Evolutionary conservation across 768 basidiomycete species (phyloP), one percentile per base, ranked within the genome.

Genomic region (Phaffia tasmanica): DNA sequence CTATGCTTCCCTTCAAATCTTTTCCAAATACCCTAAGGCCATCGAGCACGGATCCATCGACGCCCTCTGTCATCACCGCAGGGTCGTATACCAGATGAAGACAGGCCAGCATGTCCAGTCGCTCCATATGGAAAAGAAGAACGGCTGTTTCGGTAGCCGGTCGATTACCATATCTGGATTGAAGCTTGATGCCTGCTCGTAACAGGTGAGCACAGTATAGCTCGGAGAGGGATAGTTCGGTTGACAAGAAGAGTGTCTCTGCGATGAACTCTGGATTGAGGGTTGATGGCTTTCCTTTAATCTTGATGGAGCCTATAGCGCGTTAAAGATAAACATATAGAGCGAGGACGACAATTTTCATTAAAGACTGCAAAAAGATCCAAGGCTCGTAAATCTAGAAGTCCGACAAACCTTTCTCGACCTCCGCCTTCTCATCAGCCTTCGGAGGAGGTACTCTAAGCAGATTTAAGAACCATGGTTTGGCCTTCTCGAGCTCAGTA

Each of bases 181-280:
- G 64, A n/a, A 48, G 54, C 0, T 62, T 35, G 23, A 69, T 63
- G 18, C 62, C 67, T 21, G 67, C 29, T 23, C 63, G 47, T 30
- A 74, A 70, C 23, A 74, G 66, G 3, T 70, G 68, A 4, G 89
- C 87, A 60, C 85, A 77, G 75, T 87, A 84, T 71, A 85, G 83
- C 77, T 94, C 91, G 16, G 91, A 93, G 70, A 84, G 84, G 72
- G 83, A 81, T 62, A 95, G 84, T 63, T 88, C 83, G 73, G 87
- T 84, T 0, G 91, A 83, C 64, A 93, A 82, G 76, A 89, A 87
- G 64, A 87, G 75, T 64, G 81, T 83, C 74, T 88, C 88, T 59
- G 82, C 83, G 18, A 84, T 84, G 75, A 91, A 90, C 73, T 91
- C 86, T 18, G 83, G 75, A 74, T 88, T 89, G 70, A 92, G 81